Base-by-base conservation (phyloP, 129 eudicot genomes). In the Artemisia annua region DNA sequence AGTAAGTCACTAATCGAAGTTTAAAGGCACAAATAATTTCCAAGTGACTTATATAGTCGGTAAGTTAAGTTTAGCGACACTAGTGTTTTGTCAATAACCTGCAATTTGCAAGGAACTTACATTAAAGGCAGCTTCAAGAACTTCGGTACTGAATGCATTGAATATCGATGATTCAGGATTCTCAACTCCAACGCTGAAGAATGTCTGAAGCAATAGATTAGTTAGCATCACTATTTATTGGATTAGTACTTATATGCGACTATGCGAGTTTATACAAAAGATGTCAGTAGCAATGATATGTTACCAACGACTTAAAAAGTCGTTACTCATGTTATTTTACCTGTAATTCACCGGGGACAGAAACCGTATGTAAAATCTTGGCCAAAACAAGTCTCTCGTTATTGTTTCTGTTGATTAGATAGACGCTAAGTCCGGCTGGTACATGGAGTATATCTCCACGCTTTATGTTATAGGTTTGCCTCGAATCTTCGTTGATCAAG, bases 121-220 rank as follows among this genome's bases (percentile, higher is more conserved):
- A 44, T 89, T 79, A 39, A 85, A 82, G 2, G 95, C 95, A 7
- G 96, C 95, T 79, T 85, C 85, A 7, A 93, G 87, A 16, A 89
- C 46, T 19, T 87, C 96, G 7, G 50, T 44, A 55, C 95, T 89
- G 76, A 93, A 90, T 3, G 86, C 90, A 8, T 58, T 79, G 81
- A 44, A 81, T 67, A 75, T 87, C 8, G 98, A 89, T 0, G 97
- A 87, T 71, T 89, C 95, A 0, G 83, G 82, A 24, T 89, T 71
- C 20, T 83, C 79, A 2, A 84, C 91, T 15, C 95, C 98, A 1
- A 82, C 83, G 3, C 87, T 83, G 18, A 78, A 79, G 58, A 89
- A 82, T 24, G 52, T 20, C 97, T 87, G 67, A 30, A 68, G 46
- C 58, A 35, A 22, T 11, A 19, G 10, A 74, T 22, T 48, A 18